A percentile compares a stretch with the other conserved stretches of the same genome.
Evolutionary conservation across 352 stramenopile genomes (phyloP).

Genomic region (Pelagophyceae sp.): DNA sequence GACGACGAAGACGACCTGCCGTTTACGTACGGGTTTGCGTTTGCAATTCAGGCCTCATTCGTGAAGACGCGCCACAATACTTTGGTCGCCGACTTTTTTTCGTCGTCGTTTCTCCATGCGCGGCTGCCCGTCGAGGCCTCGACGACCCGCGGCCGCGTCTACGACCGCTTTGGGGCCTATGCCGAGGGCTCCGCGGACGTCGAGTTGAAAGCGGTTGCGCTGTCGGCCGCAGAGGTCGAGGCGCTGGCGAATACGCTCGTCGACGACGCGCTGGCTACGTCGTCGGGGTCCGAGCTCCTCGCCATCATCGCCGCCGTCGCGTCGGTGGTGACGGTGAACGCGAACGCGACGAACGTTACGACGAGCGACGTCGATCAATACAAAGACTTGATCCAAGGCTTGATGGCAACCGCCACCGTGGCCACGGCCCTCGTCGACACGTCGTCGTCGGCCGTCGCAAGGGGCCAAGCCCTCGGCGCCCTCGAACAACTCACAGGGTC

Average conservation of each 20-base stretch:
- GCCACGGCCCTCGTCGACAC: neutral
- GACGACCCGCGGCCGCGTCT: neutral
- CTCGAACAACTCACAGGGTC: neutral
- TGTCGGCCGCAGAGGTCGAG: neutral
- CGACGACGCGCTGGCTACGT: neutral
- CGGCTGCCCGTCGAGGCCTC: neutral
- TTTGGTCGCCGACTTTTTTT: neutral
- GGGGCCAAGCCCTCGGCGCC: neutral
- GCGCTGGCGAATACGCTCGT: neutral
- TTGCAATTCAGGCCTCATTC: too few species aligned
- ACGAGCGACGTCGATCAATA: neutral
- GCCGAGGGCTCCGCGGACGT: neutral
- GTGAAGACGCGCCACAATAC: neutral
- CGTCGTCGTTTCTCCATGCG: neutral
- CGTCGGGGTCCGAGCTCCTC: neutral
- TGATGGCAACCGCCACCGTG: neutral
- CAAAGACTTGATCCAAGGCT: neutral
- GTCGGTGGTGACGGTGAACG: neutral
- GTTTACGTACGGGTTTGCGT: neutral
- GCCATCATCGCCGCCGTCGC: neutral
- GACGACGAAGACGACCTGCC: conserved; percentile 14
- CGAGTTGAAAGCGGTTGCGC: neutral
- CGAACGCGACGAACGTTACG: neutral
- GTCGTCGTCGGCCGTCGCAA: neutral
- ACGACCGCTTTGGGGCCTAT: neutral